Base-by-base conservation (phyloP, 768 basidiomycete species). In the Leccinum sublutescens region DNA sequence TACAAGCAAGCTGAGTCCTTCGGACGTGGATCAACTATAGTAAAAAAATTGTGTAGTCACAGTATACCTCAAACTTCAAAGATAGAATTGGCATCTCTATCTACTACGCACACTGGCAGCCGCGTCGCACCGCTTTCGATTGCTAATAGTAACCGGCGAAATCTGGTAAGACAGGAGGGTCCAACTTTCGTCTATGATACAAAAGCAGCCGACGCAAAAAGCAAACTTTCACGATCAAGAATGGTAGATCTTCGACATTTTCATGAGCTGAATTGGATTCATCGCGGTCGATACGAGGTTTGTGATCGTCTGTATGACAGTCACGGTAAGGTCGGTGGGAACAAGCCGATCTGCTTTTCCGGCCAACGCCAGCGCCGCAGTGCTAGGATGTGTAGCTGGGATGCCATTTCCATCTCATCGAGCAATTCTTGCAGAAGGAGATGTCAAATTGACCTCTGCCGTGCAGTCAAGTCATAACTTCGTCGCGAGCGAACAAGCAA, bases 401-500 rank as follows among this genome's bases (percentile, higher is more conserved):
- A 48, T 21, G 14, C 12, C 43, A 31, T 31, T 62, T 27, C 27
- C 27, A 27, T 27, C 74, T 58, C 60, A 92, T 92, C 76, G 85
- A 82, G 19, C 83, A 78, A 36, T 79, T 77, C 21, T 85, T 81
- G 47, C 85, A 82, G 76, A 87, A 87, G 31, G 79, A 69, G 12
- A 74, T 56, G 68, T 93, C 91, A 52, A 84, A 75, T 54, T 84
- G 81, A 56, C 79, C 79, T 54, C 83, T 81, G 59, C 82, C 79
- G 33, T 80, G 77, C 61, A 90, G 69, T 89, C 91, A 93, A 10
- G 82, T 80, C 65, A 87, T 80, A 52, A 98, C 90, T 75, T 99
- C 97, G 68, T 99, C 97, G 47, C 95, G 85, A 27, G 92, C 85
- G 71, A 96, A 96, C 54, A 99, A 79, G 63, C 90, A 91, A 5